phyloP scores from a whole-genome alignment of 768 basidiomycete genomes.

The Lentinula boryana region DNA sequence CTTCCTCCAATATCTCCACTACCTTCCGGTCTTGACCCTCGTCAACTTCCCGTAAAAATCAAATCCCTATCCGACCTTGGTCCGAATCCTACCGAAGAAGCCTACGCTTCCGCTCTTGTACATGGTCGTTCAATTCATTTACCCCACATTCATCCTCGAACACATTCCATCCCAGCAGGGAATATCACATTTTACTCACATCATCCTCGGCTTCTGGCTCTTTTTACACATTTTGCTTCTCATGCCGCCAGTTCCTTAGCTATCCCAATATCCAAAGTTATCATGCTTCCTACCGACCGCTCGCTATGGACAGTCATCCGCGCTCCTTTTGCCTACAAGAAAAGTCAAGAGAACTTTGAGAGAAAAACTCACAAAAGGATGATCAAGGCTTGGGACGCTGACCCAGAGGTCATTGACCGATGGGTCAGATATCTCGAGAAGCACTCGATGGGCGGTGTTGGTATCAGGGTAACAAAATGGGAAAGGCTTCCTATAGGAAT shows the following conservation, averaged over 20 bases:
- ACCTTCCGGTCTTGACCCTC: slow-evolving; percentile 10
- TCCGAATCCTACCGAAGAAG: slow-evolving; percentile 30
- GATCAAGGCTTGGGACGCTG: slow-evolving; percentile 89
- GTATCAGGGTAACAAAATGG: slow-evolving; percentile 78
- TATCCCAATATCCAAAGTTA: slow-evolving; percentile 66
- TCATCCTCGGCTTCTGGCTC: slow-evolving; percentile 56
- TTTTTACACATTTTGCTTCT: slow-evolving; percentile 78
- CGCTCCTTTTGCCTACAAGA: slow-evolving; percentile 89
- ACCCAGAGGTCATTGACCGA: slow-evolving; percentile 67
- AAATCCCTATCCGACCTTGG: slow-evolving; percentile 11
- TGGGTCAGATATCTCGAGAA: slow-evolving; percentile 76
- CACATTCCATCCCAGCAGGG: slow-evolving; percentile 73
- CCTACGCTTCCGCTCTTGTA: slow-evolving; percentile 50
- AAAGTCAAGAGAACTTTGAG: slow-evolving; percentile 94
- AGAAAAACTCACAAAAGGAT: slow-evolving; percentile 75
- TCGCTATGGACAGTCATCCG: slow-evolving; percentile 81
- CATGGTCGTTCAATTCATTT: slow-evolving; percentile 55
- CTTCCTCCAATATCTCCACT: neutral
- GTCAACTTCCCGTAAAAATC: slow-evolving; percentile 11
- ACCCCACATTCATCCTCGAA: slow-evolving; percentile 51
- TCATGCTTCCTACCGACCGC: slow-evolving; percentile 66
- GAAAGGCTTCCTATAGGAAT: slow-evolving; percentile 54
- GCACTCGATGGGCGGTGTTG: slow-evolving; percentile 81
- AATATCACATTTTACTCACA: slow-evolving; percentile 81
- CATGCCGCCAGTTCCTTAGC: slow-evolving; percentile 84